Conservation (phyloP, 768 basidiomycete species). For the Suillus plorans region DNA sequence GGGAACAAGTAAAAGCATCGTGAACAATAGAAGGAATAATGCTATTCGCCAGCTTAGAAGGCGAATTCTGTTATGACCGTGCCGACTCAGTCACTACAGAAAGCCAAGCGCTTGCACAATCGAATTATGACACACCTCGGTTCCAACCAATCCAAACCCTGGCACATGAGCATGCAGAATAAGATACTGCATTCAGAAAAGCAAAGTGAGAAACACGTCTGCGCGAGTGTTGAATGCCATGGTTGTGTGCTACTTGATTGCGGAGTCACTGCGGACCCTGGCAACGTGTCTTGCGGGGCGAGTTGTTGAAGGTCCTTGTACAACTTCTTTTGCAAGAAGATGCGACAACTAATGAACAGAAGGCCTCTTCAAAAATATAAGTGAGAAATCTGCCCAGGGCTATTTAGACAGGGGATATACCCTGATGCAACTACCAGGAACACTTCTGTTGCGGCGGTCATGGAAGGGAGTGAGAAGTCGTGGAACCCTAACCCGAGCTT, state of each 20-base stretch:
- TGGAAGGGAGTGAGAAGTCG: conserved; percentile 7
- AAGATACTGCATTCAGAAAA: conserved; percentile 76
- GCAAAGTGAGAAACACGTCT: conserved; percentile 62
- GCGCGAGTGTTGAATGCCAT: conserved; percentile 56
- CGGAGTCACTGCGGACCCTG: conserved; percentile 22
- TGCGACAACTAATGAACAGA: conserved; percentile 58
- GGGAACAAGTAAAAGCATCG: conserved; percentile 68
- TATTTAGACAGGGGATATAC: conserved; percentile 6
- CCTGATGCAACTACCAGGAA: conserved; percentile 19
- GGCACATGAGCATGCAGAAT: conserved; percentile 72
- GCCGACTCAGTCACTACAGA: conserved; percentile 2
- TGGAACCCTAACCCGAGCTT: conserved; percentile 31
- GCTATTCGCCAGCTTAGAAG: conserved; percentile 70
- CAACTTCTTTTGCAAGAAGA: conserved; percentile 55
- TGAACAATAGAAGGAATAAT: conserved; percentile 54
- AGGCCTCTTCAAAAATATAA: conserved; percentile 32
- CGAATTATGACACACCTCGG: conserved; percentile 44
- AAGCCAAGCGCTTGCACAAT: neutral
- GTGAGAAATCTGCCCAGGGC: neutral
- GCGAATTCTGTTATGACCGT: conserved; percentile 45
- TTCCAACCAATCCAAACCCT: conserved; percentile 56
- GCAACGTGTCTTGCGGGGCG: conserved; percentile 32
- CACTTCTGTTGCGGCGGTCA: conserved; percentile 15
- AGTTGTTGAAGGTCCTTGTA: conserved; percentile 59
- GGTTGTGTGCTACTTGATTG: conserved; percentile 24